phyloP scores from a whole-genome alignment of 768 basidiomycete species.

The Pisolithus orientalis region DNA sequence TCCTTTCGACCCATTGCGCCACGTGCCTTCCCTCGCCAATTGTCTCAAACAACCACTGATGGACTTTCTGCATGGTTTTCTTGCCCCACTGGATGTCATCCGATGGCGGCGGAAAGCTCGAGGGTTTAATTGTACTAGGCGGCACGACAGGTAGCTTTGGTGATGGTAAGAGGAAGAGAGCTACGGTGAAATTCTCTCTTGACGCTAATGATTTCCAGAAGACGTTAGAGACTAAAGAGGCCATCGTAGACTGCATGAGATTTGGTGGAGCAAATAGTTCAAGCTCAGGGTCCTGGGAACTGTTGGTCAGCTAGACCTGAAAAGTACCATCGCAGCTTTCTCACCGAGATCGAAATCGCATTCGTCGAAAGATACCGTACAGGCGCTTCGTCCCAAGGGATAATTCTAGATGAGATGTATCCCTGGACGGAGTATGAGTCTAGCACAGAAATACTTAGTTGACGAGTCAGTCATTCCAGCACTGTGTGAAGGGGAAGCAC shows the following conservation, averaged over 20 bases:
- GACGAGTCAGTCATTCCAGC: not conserved
- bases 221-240: conserved; percentile 38
- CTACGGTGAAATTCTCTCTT: not conserved
- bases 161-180: conserved; percentile 43
- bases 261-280: conserved; percentile 49
- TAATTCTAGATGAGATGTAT: conserved; percentile 36
- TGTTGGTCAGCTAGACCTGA: not conserved
- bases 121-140: conserved; percentile 33
- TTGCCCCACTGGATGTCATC: conserved; percentile 33
- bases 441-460: conserved; percentile 40
- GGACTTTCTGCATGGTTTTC: conserved; percentile 27
- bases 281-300: conserved; percentile 27
- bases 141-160: conserved; percentile 36
- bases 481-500: not conserved
- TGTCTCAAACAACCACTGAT: conserved; percentile 31
- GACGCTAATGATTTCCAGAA: conserved; percentile 9
- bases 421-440: conserved; percentile 47
- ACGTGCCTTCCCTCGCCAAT: conserved; percentile 19
- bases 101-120: conserved; percentile 16
- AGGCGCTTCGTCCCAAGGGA: conserved; percentile 39
- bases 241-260: conserved; percentile 47
- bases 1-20: conserved; percentile 12
- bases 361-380: conserved; percentile 44
- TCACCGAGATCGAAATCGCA: conserved; percentile 6
- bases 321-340: not conserved